Base-by-base conservation (phyloP, 2,329 filamentous ascomycete species). In the Microthyrium microscopicum region DNA sequence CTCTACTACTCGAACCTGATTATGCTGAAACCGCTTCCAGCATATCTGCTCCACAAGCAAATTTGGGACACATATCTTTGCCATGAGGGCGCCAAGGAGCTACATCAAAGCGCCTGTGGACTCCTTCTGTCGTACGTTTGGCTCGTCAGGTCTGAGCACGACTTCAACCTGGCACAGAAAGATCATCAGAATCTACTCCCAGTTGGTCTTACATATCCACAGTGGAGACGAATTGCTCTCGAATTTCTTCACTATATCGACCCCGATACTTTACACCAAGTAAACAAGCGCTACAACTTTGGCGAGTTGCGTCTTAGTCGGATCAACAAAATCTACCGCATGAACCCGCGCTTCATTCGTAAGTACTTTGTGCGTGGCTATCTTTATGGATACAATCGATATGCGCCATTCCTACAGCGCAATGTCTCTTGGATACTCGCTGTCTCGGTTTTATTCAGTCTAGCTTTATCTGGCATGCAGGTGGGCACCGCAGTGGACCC, bases 381-480 rank as follows among this genome's bases (percentile, higher is more conserved):
- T 29, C 33, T 56, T 9, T 56, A 55, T 31, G 50, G 50, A 3
- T 55, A 56, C 39, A 54, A 55, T 25, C 49, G 51, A 37, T 56
- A 56, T 33, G 50, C 47, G 4, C 46, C 52, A 17, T 56, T 54
- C 41, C 54, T 56, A 39, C 46, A 54, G 39, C 48, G 52, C 12
- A 54, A 54, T 26, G 15, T 35, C 12, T 40, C 41, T 15, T 55
- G 51, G 51, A 48, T 55, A 3, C 41, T 55, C 6, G 42, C 52
- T 20, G 45, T 54, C 4, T 54, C 54, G 26, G 51, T 54, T 2
- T 54, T 52, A 42, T 51, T 56, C 36, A 46, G 44, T 4, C 38
- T 56, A 4, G 49, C 54, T 4, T 39, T 55, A 5, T 46, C 48
- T 2, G 52, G 52, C 1, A 56, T 56, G 53, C 52, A 55, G 31